These are phyloP conservation scores for Hypseocharis bilobata DNA, from an alignment of 441 rosid species.

Conservation along the genomic window DNA sequence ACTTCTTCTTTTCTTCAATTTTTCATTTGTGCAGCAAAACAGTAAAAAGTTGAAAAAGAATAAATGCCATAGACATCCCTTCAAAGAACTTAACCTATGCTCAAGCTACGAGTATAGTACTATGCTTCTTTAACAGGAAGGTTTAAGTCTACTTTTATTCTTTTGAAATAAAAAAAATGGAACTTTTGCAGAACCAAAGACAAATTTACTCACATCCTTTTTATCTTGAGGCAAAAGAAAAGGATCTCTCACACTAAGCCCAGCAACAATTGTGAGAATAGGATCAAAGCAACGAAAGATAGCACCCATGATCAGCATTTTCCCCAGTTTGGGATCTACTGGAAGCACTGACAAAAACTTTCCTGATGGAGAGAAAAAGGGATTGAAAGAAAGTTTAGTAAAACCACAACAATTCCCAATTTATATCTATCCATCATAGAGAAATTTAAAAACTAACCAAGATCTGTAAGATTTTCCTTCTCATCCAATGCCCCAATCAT, in stretches of 20 bases:
- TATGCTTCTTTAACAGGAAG: neutral
- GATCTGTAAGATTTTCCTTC: slow-evolving; percentile 81
- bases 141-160: too few relatives aligned
- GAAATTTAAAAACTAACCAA: slow-evolving; percentile 49
- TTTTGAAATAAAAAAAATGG: neutral
- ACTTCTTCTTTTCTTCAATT: too few relatives aligned
- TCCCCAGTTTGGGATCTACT: slow-evolving; percentile 97
- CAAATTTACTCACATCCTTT: slow-evolving; percentile 67
- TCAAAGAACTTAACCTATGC: too few relatives aligned
- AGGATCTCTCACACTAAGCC: slow-evolving; percentile 98
- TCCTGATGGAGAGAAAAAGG: slow-evolving; percentile 37
- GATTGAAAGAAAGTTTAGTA: slow-evolving; percentile 10
- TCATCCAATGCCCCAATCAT: slow-evolving; percentile 87
- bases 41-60: too few relatives aligned
- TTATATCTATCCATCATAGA: slow-evolving; percentile 10
- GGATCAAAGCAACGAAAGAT: slow-evolving; percentile 93
- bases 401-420: neutral
- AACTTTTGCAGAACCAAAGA: too few relatives aligned
- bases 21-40: too few relatives aligned
- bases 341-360: slow-evolving; percentile 80
- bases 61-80: too few relatives aligned
- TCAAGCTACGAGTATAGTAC: neutral
- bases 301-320: slow-evolving; percentile 97
- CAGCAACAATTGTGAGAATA: slow-evolving; percentile 77
- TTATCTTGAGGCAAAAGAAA: slow-evolving; percentile 97